Percentiles rank a stretch among this genome's conserved stretches.
phyloP scores from a whole-genome alignment of 305 asterid genomes.

The Fraxinus paxiana region DNA sequence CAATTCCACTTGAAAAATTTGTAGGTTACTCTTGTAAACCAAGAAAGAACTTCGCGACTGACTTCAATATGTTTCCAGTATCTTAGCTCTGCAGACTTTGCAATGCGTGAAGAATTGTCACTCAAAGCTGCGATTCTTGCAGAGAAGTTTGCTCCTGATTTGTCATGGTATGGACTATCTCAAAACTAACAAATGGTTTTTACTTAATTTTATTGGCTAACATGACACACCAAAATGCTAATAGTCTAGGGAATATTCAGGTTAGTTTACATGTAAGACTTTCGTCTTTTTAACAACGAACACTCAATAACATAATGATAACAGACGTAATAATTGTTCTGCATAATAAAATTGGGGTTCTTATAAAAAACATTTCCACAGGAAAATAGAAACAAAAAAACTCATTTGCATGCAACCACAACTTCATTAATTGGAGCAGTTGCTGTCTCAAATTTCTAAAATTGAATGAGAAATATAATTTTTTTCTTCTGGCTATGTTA shows the following conservation, averaged over 20 bases:
- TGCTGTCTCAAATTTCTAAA: background rate
- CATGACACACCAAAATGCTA: background rate
- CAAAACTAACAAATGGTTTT: background rate
- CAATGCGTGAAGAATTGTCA: conserved; percentile 92
- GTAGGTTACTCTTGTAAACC: background rate
- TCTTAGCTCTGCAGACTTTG: conserved; percentile 90
- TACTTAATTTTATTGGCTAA: background rate
- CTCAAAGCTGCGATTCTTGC: conserved; percentile 94
- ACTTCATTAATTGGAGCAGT: background rate
- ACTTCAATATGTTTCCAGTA: conserved; percentile 55
- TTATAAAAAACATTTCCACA: background rate
- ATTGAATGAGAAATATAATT: background rate
- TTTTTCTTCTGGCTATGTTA: background rate
- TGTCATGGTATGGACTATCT: conserved; percentile 70
- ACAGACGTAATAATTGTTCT: background rate
- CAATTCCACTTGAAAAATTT: background rate
- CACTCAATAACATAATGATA: background rate
- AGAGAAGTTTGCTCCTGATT: conserved; percentile 98
- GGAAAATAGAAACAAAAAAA: background rate
- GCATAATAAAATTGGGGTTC: background rate
- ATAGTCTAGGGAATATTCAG: background rate
- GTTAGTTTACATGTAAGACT: background rate
- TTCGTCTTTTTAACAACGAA: background rate
- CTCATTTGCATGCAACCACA: background rate
- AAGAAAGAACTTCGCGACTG: conserved; percentile 25